Conservation (phyloP, 345 rosid species). For the Noccaea bulbosa region DNA sequence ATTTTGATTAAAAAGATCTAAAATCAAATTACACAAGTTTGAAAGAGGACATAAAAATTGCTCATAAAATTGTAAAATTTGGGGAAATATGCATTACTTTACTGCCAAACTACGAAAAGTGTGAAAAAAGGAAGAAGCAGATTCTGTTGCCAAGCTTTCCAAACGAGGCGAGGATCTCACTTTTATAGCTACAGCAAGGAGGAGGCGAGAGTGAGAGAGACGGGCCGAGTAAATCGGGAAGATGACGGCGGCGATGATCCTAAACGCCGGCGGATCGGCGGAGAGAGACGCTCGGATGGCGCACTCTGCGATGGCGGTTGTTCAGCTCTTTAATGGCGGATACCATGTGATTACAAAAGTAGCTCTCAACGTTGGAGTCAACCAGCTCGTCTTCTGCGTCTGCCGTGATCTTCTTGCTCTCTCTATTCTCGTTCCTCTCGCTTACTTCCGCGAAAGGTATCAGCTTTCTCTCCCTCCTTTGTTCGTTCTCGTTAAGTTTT, state of each 20-base stretch:
- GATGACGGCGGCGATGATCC: constrained; percentile 47
- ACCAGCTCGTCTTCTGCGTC: constrained; percentile 96
- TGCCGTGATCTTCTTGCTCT: constrained; percentile 92
- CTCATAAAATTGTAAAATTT: no score
- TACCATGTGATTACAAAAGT: constrained; percentile 96
- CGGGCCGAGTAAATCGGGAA: constrained; percentile 25
- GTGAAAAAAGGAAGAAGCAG: neutral
- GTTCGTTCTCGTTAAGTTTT: neutral
- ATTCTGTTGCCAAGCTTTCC: neutral
- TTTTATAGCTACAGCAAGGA: no score
- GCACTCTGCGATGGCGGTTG: constrained; percentile 82
- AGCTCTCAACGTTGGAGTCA: constrained; percentile 93
- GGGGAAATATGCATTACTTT: no score
- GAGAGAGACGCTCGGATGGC: constrained; percentile 69
- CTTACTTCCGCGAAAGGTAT: constrained; percentile 87
- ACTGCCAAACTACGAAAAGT: no score
- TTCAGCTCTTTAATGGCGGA: constrained; percentile 86
- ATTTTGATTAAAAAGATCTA: no score
- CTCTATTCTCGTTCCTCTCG: constrained; percentile 82
- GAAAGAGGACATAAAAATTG: no score
- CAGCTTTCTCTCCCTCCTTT: neutral
- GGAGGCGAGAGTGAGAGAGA: neutral
- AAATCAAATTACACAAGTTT: no score
- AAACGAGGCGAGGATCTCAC: neutral
- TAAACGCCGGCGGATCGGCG: constrained; percentile 40